Base-by-base conservation (phyloP, 1,284 basidiomycete species). In the Ceratobasidium sp. region DNA sequence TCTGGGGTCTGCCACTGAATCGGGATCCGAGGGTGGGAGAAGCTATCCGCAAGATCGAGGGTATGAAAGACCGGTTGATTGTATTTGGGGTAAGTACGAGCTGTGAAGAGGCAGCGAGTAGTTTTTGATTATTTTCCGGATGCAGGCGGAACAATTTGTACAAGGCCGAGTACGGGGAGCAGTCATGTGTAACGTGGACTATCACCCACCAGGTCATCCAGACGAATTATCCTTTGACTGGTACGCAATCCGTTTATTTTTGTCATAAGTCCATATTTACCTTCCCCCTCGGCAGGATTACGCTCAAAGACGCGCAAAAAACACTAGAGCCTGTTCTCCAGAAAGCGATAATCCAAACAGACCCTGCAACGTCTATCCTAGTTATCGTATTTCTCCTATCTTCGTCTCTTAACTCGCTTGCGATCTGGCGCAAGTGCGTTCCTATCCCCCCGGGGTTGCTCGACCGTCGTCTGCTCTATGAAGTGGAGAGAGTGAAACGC, bases 381-480 rank as follows among this genome's bases (percentile, higher is more conserved):
- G 57, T 73, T 38, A 41, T 73, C 41, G 52, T 73, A 23, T 73
- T 73, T 35, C 57, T 73, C 2, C 70, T 73, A 27, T 73, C 70
- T 10, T 54, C 70, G 12, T 73, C 70, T 10, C 55, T 73, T 10
- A 73, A 73, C 44, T 73, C 70, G 27, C 70, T 73, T 23, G 70
- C 70, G 33, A 73, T 73, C 18, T 73, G 70, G 70, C 70, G 70
- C 35, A 73, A 73, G 35, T 62, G 35, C n/a, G 27, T 73, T 18
- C 6, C 55, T 14, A 62, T 60, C 46, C 35, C 41, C 7, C 70
- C 70, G 6, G 46, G 44, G 12, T 18, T 30, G 16, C 52, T 62
- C 12, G 57, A 62, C 44, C 23, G 38, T 3, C 48, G 38, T 20
- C 38, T 38, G 35, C 33, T 55, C 35, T 20, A 41, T 7, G 57